These are phyloP conservation scores for Cercophora newfieldiana DNA, from an alignment of 495 filamentous ascomycete genomes.

Conservation along the genomic window DNA sequence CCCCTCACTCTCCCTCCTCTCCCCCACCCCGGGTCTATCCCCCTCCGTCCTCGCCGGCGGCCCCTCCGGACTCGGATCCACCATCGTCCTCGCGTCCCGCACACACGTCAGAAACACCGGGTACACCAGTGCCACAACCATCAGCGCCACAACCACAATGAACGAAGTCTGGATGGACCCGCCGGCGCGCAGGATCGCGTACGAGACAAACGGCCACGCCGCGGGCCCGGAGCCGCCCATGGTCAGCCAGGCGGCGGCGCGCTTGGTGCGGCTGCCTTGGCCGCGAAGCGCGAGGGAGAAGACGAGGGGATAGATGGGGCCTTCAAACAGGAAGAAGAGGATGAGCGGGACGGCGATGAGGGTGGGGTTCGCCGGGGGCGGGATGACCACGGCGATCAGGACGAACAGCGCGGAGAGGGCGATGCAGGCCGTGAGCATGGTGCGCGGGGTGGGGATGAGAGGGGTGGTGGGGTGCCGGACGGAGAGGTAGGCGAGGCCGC, in stretches of 20 bases:
- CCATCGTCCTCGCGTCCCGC: conserved; percentile 38
- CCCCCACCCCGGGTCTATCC: background rate
- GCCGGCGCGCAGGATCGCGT: conserved; percentile 39
- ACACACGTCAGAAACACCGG: conserved; percentile 42
- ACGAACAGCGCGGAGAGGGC: conserved; percentile 46
- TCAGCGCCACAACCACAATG: conserved; percentile 37
- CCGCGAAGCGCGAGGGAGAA: conserved; percentile 69
- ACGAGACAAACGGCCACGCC: conserved; percentile 65
- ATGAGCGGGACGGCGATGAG: conserved; percentile 57
- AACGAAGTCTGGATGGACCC: conserved; percentile 38
- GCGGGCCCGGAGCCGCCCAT: conserved; percentile 66
- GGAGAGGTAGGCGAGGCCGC: conserved; percentile 49
- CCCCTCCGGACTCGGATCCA: conserved; percentile 28
- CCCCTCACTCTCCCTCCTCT: conserved; percentile 6
- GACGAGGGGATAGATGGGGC: conserved; percentile 69
- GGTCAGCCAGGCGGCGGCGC: conserved; percentile 65
- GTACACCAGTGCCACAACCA: conserved; percentile 36
- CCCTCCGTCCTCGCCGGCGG: background rate
- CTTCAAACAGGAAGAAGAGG: conserved; percentile 68
- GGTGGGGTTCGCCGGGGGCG: conserved; percentile 44
- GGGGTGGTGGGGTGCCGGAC: conserved; percentile 44
- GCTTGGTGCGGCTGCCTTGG: conserved; percentile 68
- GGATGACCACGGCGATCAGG: conserved; percentile 49
- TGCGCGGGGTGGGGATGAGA: conserved; percentile 49
- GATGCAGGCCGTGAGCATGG: conserved; percentile 50